These are phyloP conservation scores for Akebia trifoliata DNA, from an alignment of 164 flowering plant genomes.

Conservation along the genomic window DNA sequence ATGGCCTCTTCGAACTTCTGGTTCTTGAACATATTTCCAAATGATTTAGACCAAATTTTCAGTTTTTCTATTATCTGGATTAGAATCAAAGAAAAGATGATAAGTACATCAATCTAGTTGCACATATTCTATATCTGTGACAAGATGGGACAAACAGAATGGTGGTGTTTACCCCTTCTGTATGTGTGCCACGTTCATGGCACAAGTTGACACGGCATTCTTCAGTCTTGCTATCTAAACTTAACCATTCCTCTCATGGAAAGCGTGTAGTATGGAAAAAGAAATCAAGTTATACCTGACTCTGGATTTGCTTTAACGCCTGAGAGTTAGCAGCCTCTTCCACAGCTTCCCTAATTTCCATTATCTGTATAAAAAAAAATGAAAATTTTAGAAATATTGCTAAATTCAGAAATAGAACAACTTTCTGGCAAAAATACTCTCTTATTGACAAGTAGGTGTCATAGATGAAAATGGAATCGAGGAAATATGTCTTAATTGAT, in stretches of 20 bases:
- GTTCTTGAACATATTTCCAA: conserved; percentile 47
- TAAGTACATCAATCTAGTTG: neutral
- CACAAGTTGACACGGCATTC: neutral
- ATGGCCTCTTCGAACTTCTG: conserved; percentile 56
- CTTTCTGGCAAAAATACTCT: too few species aligned
- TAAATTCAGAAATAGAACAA: too few species aligned
- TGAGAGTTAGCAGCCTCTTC: conserved; percentile 64
- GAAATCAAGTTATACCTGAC: conserved; percentile 39
- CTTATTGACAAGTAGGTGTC: too few species aligned
- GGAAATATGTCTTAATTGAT: too few species aligned
- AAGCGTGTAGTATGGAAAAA: neutral
- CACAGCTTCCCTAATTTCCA: conserved; percentile 91
- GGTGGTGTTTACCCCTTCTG: neutral
- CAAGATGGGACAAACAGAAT: neutral
- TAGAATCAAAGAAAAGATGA: neutral
- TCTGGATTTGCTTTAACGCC: conserved; percentile 48
- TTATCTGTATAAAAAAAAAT: conserved; percentile 42
- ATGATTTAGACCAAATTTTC: conserved; percentile 45
- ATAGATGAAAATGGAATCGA: too few species aligned
- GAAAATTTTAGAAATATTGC: neutral
- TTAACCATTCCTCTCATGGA: neutral
- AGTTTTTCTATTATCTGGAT: conserved; percentile 55
- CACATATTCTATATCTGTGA: neutral
- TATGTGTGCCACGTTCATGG: neutral
- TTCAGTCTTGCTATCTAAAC: neutral